phyloP scores from a whole-genome alignment of 257 asterid genomes.

The Solanum ossicruentum region DNA sequence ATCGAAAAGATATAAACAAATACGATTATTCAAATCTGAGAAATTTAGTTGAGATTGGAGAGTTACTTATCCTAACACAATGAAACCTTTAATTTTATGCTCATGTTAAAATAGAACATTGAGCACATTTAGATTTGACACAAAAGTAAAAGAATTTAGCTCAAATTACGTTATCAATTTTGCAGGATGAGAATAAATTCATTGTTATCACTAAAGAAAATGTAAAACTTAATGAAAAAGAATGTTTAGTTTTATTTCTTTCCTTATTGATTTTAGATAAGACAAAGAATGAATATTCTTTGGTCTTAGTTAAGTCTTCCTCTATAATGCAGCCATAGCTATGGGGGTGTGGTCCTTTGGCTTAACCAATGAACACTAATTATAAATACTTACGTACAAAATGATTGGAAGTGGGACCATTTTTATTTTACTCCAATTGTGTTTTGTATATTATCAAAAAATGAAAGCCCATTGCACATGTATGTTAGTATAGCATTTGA shows the following conservation, averaged over 20 bases:
- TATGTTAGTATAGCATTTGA: not conserved
- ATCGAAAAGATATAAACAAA: not conserved
- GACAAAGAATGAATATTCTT: not conserved
- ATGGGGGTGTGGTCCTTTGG: not conserved
- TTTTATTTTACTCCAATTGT: too few species aligned
- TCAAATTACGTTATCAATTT: not conserved
- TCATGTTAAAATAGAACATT: not conserved
- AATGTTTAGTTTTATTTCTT: not conserved
- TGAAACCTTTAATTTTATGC: not conserved
- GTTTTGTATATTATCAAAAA: not conserved
- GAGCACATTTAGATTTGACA: not conserved
- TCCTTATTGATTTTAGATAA: not conserved
- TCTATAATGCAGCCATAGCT: not conserved
- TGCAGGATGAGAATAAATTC: not conserved
- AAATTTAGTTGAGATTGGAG: not conserved
- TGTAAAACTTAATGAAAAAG: not conserved
- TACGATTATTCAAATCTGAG: fast-evolving
- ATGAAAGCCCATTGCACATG: not conserved
- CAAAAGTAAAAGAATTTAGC: not conserved
- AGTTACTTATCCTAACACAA: not conserved
- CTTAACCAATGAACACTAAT: not conserved
- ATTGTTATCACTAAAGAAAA: not conserved
- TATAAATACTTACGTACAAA: not conserved
- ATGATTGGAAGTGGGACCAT: not conserved
- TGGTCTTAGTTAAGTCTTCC: not conserved